These are phyloP conservation scores for Debaryomyces fabryi DNA, from an alignment of 1,139 yeast species.

Conservation along the genomic window DNA sequence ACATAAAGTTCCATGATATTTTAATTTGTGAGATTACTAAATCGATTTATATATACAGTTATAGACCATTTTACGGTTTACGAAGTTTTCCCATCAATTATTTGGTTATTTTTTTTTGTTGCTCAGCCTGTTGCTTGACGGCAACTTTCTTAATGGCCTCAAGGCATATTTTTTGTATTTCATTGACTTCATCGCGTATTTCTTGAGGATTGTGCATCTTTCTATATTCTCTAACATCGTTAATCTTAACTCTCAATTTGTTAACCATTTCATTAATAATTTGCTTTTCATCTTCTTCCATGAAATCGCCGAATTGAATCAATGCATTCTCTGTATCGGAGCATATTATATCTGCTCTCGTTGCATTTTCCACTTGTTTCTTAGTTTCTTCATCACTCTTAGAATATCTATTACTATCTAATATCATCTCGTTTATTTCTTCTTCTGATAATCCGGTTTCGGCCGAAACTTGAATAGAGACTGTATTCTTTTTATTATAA, in stretches of 20 bases:
- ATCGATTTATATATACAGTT: conserved; percentile 1
- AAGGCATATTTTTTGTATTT: conserved; percentile 53
- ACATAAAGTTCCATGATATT: conserved; percentile 2
- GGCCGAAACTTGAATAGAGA: conserved; percentile 70
- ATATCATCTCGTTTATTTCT: conserved; percentile 59
- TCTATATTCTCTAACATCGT: conserved; percentile 43
- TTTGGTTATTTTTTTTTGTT: conserved; percentile 10
- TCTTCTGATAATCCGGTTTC: conserved; percentile 68
- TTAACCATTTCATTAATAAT: conserved; percentile 32
- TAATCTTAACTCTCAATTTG: conserved; percentile 45
- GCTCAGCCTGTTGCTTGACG: conserved; percentile 34
- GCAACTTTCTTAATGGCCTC: conserved; percentile 58
- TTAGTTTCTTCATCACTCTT: conserved; percentile 46
- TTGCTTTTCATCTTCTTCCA: conserved; percentile 41
- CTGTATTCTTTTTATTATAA: conserved; percentile 37
- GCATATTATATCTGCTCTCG: conserved; percentile 57
- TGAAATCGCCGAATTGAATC: conserved; percentile 43
- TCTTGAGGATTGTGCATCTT: conserved; percentile 36
- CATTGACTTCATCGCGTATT: conserved; percentile 49
- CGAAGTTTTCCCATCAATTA: background rate
- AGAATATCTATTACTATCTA: conserved; percentile 49
- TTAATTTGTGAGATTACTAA: background rate
- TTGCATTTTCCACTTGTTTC: conserved; percentile 49
- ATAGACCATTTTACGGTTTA: background rate
- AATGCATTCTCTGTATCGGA: conserved; percentile 58